Percentiles rank a stretch among this genome's conserved stretches.
Evolutionary conservation across 306 rosid genomes (phyloP).

Genomic region (Casuarina cunninghamiana): DNA sequence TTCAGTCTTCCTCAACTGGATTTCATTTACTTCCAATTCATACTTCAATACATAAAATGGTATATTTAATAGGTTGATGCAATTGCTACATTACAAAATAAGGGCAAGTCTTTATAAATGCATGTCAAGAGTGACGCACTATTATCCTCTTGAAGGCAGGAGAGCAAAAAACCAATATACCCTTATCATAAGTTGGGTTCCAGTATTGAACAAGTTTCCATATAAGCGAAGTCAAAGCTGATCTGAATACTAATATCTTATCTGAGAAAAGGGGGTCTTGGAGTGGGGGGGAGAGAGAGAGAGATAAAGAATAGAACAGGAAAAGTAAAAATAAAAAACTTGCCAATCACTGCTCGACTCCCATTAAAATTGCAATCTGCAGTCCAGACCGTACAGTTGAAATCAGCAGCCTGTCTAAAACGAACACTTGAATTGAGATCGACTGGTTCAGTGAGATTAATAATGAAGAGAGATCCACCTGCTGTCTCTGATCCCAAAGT

Average conservation of each 20-base stretch:
- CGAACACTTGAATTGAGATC: constrained; percentile 44
- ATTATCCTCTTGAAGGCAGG: background rate
- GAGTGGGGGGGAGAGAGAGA: background rate
- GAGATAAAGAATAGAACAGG: background rate
- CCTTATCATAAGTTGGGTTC: background rate
- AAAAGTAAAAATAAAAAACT: constrained; percentile 26
- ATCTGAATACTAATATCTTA: background rate
- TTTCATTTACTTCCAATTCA: background rate
- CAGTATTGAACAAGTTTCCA: background rate
- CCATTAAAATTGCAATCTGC: constrained; percentile 62
- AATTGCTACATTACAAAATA: background rate
- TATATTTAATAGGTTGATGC: background rate
- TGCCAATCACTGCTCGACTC: constrained; percentile 68
- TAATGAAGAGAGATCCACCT: constrained; percentile 64
- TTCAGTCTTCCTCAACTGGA: too few relatives aligned
- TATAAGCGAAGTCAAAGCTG: constrained; percentile 6
- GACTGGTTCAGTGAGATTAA: constrained; percentile 57
- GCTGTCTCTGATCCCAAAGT: constrained; percentile 73
- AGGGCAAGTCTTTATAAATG: background rate
- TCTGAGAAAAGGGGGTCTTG: background rate
- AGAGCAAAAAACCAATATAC: background rate
- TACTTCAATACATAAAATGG: background rate
- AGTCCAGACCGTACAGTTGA: constrained; percentile 77
- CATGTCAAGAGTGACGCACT: background rate
- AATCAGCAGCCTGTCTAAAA: constrained; percentile 53